Base-by-base conservation (phyloP, 345 rosid genomes). In the Sisymbrium irio region DNA sequence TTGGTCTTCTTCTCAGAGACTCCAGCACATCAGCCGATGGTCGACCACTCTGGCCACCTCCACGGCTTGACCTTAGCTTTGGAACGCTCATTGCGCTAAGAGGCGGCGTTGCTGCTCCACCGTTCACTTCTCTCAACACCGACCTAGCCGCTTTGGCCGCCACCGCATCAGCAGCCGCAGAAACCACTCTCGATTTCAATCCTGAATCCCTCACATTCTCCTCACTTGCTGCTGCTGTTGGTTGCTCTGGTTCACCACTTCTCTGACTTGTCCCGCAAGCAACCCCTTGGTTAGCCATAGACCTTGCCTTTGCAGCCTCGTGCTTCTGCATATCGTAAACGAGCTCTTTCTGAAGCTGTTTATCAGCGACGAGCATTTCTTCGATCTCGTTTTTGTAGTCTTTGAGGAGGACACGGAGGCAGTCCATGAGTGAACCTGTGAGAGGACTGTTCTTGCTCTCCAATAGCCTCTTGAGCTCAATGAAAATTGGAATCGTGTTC, bases 351-450 rank as follows among this genome's bases (percentile, higher is more conserved):
- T 86, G 97, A 15, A 95, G 97, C 82, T 92, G 97, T 79, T 83
- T 87, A 67, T 94, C 97, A 0, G 98, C 97, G n/a, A 91, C 84
- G 57, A 91, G 63, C 73, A 94, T 92, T 58, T 94, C 98, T 37
- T 91, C 97, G 19, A 94, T 89, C 88, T 91, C 98, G 32, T 81
- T 92, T 76, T 88, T 94, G 84, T 89, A 94, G 82, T 94, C 98
- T 80, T 91, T 91, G 76, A 94, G 92, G 47, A 91, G 88, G 65
- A 82, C 78, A 19, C 96, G 84, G 47, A 94, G 89, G 68, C 98
- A 94, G 65, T 89, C 98, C 97, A 89, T 91, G 67, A 94, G 96
- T 15, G 92, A 86, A 30, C 98, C 98, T 3, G 84, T 87, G 65
- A 94, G 93, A 35, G 93, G 88, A 77, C 96, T 94, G 86, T 91